These are phyloP conservation scores for Conoideocrella luteorostrata DNA, from an alignment of 2,329 filamentous ascomycete genomes.

Conservation along the genomic window DNA sequence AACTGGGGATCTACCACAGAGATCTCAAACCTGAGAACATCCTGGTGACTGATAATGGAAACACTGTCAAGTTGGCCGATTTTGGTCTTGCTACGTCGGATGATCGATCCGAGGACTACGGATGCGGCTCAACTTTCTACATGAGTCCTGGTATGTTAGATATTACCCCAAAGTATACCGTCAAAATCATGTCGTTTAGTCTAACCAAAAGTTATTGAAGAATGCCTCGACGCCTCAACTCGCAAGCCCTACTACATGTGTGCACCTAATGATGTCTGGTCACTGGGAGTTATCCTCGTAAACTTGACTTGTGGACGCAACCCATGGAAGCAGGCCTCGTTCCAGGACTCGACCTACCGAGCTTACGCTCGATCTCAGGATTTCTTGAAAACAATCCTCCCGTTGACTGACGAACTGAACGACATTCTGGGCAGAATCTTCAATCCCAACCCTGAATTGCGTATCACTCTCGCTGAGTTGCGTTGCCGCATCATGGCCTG, in stretches of 20 bases:
- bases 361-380: conserved; percentile 78
- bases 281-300: conserved; percentile 93
- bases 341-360: conserved; percentile 90
- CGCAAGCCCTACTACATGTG: conserved; percentile 77
- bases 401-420: conserved; percentile 84
- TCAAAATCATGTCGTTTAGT: background rate
- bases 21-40: conserved; percentile 99
- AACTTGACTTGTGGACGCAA: conserved; percentile 97
- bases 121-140: conserved; percentile 97
- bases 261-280: conserved; percentile 95
- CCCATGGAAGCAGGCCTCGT: conserved; percentile 94
- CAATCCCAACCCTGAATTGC: conserved; percentile 72
- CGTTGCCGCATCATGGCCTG: conserved; percentile 71
- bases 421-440: conserved; percentile 83
- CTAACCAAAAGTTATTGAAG: conserved; percentile 40
- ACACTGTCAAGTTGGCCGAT: conserved; percentile 91
- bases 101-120: conserved; percentile 82
- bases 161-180: conserved; percentile 9
- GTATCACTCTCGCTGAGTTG: conserved; percentile 77
- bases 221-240: conserved; percentile 78
- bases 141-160: conserved; percentile 97
- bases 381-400: conserved; percentile 89
- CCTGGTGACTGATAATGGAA: conserved; percentile 79
- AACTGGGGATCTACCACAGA: conserved; percentile 88
- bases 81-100: conserved; percentile 92